Evolutionary conservation across 2,329 filamentous ascomycete genomes (phyloP).

Genomic region (Zasmidium citrigriseum): DNA sequence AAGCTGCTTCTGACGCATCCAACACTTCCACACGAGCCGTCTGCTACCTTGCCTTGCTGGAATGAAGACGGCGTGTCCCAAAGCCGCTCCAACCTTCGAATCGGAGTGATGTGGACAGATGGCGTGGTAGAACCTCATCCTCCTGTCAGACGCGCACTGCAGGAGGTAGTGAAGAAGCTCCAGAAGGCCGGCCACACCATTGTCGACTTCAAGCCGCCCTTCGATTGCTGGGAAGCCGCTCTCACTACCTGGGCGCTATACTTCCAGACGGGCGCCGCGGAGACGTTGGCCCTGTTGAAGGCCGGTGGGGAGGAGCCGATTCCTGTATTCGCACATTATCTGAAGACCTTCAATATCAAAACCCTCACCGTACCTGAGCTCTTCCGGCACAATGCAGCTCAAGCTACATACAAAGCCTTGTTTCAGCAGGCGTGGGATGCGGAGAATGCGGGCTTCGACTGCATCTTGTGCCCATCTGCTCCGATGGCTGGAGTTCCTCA

Average conservation of each 20-base stretch:
- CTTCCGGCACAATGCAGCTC: conserved; percentile 10
- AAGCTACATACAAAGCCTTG: conserved; percentile 11
- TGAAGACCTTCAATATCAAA: conserved; percentile 11
- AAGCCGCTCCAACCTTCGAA: conserved; percentile 44
- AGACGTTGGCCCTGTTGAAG: conserved; percentile 7
- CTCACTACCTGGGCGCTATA: conserved; percentile 14
- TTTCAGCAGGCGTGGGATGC: conserved; percentile 18
- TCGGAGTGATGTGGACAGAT: conserved; percentile 60
- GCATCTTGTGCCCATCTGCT: conserved; percentile 60
- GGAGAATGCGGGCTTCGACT: conserved; percentile 49
- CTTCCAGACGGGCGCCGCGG: conserved; percentile 16
- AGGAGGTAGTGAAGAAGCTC: conserved; percentile 55
- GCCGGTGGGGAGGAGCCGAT: conserved; percentile 4
- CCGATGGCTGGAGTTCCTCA: conserved; percentile 56
- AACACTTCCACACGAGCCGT: conserved; percentile 59
- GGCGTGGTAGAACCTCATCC: conserved; percentile 61
- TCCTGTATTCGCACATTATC: conserved; percentile 12
- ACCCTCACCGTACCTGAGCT: conserved; percentile 16
- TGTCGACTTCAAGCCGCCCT: conserved; percentile 43
- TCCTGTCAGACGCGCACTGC: conserved; percentile 57
- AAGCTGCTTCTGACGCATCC: conserved; percentile 45
- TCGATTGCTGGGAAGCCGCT: conserved; percentile 16
- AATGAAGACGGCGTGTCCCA: conserved; percentile 14
- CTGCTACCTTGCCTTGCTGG: conserved; percentile 60
- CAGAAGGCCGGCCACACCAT: conserved; percentile 53